Evolutionary conservation across 1,139 yeast species (phyloP).

Genomic region (Blastobotrys capitulatus): DNA sequence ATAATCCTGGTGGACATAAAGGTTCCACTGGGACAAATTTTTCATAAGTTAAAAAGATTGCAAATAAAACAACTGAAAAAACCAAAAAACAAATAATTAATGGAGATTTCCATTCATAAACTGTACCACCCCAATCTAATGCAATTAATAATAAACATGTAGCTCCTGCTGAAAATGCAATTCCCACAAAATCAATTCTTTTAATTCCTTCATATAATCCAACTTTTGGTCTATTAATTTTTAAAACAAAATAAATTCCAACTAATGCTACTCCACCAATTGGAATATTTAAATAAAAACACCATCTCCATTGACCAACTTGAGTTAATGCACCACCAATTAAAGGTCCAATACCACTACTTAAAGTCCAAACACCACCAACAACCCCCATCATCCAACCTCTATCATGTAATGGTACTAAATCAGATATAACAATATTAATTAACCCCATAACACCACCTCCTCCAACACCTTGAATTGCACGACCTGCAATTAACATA

Average conservation of each 20-base stretch:
- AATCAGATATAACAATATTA: slow-evolving; percentile 51
- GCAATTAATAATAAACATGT: slow-evolving; percentile 43
- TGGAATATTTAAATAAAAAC: slow-evolving; percentile 67
- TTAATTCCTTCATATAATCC: slow-evolving; percentile 36
- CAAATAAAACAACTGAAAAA: slow-evolving; percentile 38
- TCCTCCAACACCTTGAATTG: slow-evolving; percentile 65
- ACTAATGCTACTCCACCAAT: slow-evolving; percentile 53
- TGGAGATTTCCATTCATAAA: slow-evolving; percentile 47
- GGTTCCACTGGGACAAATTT: slow-evolving; percentile 46
- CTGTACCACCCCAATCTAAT: slow-evolving; percentile 47
- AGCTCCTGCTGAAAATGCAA: slow-evolving; percentile 39
- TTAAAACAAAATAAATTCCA: slow-evolving; percentile 37
- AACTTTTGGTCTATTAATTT: slow-evolving; percentile 46
- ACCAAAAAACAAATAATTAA: slow-evolving; percentile 50
- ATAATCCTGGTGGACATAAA: slow-evolving; percentile 41
- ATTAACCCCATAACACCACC: slow-evolving; percentile 60
- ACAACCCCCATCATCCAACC: slow-evolving; percentile 42
- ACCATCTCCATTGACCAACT: slow-evolving; percentile 75
- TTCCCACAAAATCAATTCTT: slow-evolving; percentile 44
- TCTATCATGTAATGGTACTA: slow-evolving; percentile 52
- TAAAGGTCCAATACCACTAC: slow-evolving; percentile 61
- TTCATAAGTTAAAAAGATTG: slow-evolving; percentile 35
- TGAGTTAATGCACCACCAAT: slow-evolving; percentile 62
- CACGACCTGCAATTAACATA: slow-evolving; percentile 60
- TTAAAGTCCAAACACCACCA: slow-evolving; percentile 50